phyloP scores from a whole-genome alignment of 2,329 filamentous ascomycete genomes.

The Colletotrichum sp. region DNA sequence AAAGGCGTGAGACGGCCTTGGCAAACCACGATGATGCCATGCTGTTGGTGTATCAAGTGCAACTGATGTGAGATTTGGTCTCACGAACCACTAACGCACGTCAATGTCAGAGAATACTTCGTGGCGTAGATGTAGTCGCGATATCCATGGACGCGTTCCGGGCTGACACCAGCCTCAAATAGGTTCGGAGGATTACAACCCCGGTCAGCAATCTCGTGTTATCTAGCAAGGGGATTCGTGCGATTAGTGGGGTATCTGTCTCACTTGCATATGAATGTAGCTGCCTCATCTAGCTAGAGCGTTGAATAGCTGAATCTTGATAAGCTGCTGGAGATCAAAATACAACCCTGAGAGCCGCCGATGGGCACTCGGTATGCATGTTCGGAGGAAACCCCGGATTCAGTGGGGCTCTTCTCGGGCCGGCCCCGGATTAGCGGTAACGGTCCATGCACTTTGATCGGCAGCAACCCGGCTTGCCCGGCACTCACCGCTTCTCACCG shows the following conservation, averaged over 20 bases:
- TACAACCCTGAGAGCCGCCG: neutral
- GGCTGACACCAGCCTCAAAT: neutral
- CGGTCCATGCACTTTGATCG: neutral
- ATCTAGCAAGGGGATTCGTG: neutral
- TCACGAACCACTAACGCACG: neutral
- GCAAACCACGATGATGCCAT: neutral
- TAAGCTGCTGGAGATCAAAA: neutral
- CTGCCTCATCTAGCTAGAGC: neutral
- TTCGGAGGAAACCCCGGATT: neutral
- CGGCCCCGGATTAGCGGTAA: neutral
- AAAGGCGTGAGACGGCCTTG: neutral
- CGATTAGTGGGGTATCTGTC: neutral
- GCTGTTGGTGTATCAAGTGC: neutral
- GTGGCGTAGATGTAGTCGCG: neutral
- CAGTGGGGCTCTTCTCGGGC: neutral
- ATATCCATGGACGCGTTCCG: neutral
- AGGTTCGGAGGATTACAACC: neutral
- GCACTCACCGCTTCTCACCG: neutral
- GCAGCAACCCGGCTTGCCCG: neutral
- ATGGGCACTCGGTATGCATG: neutral
- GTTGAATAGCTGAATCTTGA: fast-evolving
- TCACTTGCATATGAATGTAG: neutral
- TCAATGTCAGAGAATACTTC: neutral
- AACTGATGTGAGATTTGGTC: neutral
- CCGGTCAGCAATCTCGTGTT: neutral